Evolutionary conservation across 2,329 filamentous ascomycete genomes (phyloP).

Genomic region (Lecanicillium sp.): DNA sequence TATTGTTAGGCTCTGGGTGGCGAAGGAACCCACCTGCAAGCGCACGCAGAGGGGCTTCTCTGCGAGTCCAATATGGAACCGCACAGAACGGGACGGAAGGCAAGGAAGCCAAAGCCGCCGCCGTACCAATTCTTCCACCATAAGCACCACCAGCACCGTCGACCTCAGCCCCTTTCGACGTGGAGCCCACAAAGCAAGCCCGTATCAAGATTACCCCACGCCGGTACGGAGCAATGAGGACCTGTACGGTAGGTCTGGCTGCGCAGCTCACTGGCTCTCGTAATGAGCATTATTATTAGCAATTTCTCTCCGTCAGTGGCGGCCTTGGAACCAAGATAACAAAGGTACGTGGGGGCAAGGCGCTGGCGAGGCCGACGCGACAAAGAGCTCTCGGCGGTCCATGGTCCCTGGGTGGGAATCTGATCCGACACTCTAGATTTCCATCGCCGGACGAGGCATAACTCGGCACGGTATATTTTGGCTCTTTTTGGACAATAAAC

Average conservation of each 20-base stretch:
- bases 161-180: background rate
- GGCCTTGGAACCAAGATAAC: background rate
- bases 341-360: background rate
- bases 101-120: too few relatives aligned
- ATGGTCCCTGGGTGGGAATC: background rate
- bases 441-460: too few relatives aligned
- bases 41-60: background rate
- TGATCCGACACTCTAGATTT: background rate
- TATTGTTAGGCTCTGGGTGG: background rate
- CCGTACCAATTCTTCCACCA: too few relatives aligned
- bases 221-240: too few relatives aligned
- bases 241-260: background rate
- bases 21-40: background rate
- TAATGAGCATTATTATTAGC: conserved; percentile 7
- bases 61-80: background rate
- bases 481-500: too few relatives aligned
- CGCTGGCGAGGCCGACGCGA: too few relatives aligned
- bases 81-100: background rate
- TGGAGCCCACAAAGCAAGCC: background rate
- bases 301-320: conserved; percentile 8
- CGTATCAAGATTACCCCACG: conserved; percentile 8
- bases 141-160: too few relatives aligned
- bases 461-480: too few relatives aligned
- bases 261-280: background rate
- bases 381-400: too few relatives aligned